Base-by-base conservation (phyloP, 2,329 filamentous ascomycete genomes). In the Coniochaeta pulveracea region DNA sequence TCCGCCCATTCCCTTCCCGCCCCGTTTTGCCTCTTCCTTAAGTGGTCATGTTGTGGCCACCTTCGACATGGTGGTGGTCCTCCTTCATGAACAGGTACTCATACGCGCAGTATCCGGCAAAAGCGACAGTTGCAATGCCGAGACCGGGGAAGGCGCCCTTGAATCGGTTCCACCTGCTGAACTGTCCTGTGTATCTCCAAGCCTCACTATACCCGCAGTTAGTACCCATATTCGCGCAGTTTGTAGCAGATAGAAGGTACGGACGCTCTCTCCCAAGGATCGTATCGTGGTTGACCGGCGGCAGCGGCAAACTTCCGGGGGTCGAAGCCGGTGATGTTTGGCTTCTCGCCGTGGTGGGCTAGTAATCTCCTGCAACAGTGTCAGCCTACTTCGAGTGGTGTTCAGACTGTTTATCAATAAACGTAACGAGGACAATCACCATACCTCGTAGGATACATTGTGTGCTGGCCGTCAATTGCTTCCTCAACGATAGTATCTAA, bases 281-380 rank as follows among this genome's bases (percentile, higher is more conserved):
- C 76, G 57, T 78, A 74, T 55, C 63, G 59, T 37, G 66, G 65
- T 43, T 61, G 69, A 43, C 75, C 74, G 47, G 83, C 66, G 28
- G 86, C 69, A 42, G 73, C 75, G 54, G 76, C 82, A 60, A 88
- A 79, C 60, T 84, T 81, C 56, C 75, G 76, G 51, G 85, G 71
- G 65, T 91, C 80, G 71, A 96, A 96, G 63, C 89, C 89, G 50
- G 89, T 95, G 60, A 93, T 75, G 70, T 85, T 86, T 54, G 74
- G 69, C 64, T 72, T 70, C 47, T 59, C 57, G 52, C 61, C 60
- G 51, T 63, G 56, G 19, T 33, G 16, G 51, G 66, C 62, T 51
- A 65, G 63, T 51, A 69, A 61, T 57, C 72, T 60, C 57, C 63
- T 66, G 35, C 15, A 14, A 16, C 17, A 9, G 58, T 40, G 57